phyloP scores from a whole-genome alignment of 768 basidiomycete species.

The Trametes elegans region DNA sequence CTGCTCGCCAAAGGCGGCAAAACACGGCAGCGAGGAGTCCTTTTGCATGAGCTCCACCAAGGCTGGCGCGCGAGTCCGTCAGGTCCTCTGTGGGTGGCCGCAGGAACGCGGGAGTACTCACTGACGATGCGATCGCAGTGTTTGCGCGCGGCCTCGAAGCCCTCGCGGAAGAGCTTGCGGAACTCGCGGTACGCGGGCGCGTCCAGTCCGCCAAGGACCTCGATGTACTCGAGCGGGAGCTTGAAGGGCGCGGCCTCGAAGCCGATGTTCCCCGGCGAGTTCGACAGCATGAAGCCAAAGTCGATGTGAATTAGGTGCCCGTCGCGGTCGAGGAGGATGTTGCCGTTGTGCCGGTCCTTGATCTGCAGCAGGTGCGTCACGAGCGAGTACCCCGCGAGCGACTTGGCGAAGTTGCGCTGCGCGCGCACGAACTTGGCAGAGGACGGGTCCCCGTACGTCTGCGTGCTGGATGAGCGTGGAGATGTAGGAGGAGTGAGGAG shows the following conservation, averaged over 20 bases:
- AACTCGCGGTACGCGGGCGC: constrained; percentile 80
- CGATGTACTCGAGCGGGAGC: constrained; percentile 90
- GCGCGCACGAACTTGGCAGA: constrained; percentile 88
- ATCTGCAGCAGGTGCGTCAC: constrained; percentile 97
- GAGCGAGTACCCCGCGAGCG: constrained; percentile 90
- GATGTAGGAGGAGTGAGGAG: background rate
- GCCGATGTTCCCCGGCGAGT: constrained; percentile 95
- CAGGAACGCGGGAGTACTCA: constrained; percentile 35
- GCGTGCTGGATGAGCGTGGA: background rate
- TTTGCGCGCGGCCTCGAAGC: constrained; percentile 91
- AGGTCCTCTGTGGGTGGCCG: background rate
- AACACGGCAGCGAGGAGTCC: constrained; percentile 91
- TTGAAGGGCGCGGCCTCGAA: constrained; percentile 99
- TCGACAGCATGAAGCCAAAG: constrained; percentile 97
- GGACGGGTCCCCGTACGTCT: constrained; percentile 90
- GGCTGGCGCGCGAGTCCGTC: constrained; percentile 34
- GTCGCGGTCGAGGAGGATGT: constrained; percentile 93
- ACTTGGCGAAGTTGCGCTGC: constrained; percentile 92
- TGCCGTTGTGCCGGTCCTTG: constrained; percentile 98
- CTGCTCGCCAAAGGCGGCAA: constrained; percentile 85
- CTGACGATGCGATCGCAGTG: constrained; percentile 96
- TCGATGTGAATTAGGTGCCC: constrained; percentile 97
- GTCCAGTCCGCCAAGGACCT: constrained; percentile 87
- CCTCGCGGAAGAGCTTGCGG: constrained; percentile 82
- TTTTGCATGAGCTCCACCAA: constrained; percentile 99